A percentile compares a stretch with the other conserved stretches of the same genome.
Conservation (phyloP, 306 rosid species). For the Spatholobus suberectus region DNA sequence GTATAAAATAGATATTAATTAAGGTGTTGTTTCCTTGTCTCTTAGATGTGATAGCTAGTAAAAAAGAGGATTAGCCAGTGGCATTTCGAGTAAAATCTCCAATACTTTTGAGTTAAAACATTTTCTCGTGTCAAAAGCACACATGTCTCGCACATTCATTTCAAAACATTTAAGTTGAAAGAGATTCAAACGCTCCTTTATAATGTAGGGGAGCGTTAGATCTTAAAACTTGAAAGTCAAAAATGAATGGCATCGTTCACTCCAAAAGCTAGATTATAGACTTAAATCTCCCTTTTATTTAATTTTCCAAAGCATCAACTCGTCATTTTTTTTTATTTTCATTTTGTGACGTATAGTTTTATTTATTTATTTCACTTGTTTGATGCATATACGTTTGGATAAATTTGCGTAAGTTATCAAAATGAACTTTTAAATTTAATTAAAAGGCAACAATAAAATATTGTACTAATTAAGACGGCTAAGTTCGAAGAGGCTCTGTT, state of each 20-base stretch:
- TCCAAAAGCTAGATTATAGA: neutral
- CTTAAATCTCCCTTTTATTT: neutral
- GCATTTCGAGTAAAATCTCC: slow-evolving; percentile 35
- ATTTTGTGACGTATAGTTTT: neutral
- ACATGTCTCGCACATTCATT: neutral
- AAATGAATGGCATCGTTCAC: neutral
- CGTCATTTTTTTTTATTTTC: neutral
- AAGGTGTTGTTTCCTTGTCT: slow-evolving; percentile 39
- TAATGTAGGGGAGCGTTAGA: neutral
- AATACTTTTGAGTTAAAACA: slow-evolving; percentile 26
- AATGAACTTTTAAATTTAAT: too few species aligned
- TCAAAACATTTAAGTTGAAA: neutral
- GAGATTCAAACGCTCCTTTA: neutral
- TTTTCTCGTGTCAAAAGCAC: neutral
- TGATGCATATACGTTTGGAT: too few species aligned
- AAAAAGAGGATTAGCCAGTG: slow-evolving; percentile 2
- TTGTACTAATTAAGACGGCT: too few species aligned
- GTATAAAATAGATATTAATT: neutral
- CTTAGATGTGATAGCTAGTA: slow-evolving; percentile 16
- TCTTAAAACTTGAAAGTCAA: slow-evolving; percentile 11
- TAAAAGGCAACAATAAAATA: too few species aligned
- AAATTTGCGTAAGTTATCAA: too few species aligned
- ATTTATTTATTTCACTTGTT: neutral
- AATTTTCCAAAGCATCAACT: too few species aligned
- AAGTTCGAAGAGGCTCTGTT: too few species aligned